Percentiles rank a stretch among this genome's conserved stretches.
phyloP scores from a whole-genome alignment of 73 alveolate species.

The Tetrahymena malaccensis region DNA sequence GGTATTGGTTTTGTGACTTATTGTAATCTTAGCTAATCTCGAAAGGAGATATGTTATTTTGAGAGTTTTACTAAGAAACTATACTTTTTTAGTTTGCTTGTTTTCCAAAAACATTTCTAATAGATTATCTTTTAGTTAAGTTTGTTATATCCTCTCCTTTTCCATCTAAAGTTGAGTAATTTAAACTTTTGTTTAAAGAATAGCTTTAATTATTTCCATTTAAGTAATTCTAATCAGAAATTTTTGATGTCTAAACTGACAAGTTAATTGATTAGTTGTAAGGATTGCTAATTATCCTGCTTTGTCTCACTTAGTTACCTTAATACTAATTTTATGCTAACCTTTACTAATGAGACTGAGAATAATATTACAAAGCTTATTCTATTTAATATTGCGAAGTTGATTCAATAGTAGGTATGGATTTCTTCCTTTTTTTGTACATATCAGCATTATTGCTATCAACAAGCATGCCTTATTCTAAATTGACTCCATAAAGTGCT shows the following conservation, averaged over 20 bases:
- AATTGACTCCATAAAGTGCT: not conserved
- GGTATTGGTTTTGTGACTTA: not conserved
- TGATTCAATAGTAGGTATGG: not conserved
- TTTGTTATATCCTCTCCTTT: not conserved
- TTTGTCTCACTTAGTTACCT: not conserved
- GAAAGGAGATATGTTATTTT: not conserved
- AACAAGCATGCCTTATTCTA: not conserved
- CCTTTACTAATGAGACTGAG: not conserved
- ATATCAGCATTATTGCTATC: not conserved
- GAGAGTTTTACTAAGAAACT: not conserved
- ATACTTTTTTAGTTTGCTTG: not conserved
- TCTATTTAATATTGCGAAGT: not conserved
- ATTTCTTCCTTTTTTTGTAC: not conserved
- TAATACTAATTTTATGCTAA: not conserved
- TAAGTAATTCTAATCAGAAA: not conserved
- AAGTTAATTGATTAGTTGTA: not conserved
- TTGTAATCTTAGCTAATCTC: not conserved
- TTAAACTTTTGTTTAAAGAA: not conserved
- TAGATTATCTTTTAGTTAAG: not conserved
- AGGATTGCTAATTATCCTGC: not conserved
- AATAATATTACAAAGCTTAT: not conserved
- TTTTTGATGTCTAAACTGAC: not conserved
- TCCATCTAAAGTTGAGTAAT: not conserved
- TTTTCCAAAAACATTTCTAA: not conserved
- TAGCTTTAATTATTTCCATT: not conserved